Evolutionary conservation across 73 alveolate genomes (phyloP).

Genomic region (Effrenium voratum): DNA sequence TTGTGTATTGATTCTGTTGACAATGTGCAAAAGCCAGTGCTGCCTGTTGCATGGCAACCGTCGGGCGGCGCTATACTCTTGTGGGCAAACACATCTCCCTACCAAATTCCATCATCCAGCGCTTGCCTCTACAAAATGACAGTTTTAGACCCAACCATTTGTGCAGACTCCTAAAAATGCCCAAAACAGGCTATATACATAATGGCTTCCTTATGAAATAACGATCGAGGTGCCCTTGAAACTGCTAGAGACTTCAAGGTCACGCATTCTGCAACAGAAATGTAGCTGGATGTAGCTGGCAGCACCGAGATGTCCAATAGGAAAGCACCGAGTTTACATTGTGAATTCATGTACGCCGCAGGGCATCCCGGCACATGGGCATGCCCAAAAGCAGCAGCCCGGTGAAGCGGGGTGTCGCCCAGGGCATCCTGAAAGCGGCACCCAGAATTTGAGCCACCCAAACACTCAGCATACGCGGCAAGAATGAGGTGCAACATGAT

Average conservation of each 20-base stretch:
- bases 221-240: background rate
- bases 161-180: background rate
- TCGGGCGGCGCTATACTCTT: no score
- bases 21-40: no score
- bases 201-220: background rate
- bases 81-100: no score
- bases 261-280: background rate
- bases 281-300: background rate
- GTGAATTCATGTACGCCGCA: background rate
- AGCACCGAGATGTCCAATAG: background rate
- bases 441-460: no score
- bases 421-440: constrained; percentile 61
- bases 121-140: no score
- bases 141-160: no score
- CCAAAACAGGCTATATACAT: background rate
- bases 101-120: no score
- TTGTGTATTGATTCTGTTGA: no score
- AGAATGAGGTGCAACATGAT: no score
- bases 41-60: no score
- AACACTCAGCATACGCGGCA: background rate
- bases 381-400: constrained; percentile 87
- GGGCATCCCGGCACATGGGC: constrained; percentile 38
- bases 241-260: background rate
- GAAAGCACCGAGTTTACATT: background rate
- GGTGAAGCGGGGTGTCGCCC: constrained; percentile 81